A percentile compares a stretch with the other conserved stretches of the same genome.
These are phyloP conservation scores for Camelina sativa DNA, from an alignment of 345 rosid genomes.

Conservation along the genomic window DNA sequence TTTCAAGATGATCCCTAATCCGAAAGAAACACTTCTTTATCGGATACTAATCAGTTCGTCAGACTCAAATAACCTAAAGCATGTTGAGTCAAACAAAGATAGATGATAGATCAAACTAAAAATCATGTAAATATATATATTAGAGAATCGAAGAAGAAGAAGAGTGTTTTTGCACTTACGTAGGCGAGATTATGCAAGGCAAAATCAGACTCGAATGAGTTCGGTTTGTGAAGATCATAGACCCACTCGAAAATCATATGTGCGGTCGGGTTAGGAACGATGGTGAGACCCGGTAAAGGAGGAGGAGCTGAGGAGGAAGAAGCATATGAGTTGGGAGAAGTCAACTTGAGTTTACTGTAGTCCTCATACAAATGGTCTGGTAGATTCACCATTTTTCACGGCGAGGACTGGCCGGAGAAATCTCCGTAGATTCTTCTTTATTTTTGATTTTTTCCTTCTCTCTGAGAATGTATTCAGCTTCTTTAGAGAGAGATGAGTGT, in stretches of 20 bases:
- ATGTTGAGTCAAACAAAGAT: background rate
- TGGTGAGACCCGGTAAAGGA: background rate
- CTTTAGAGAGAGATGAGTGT: background rate
- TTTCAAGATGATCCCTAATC: background rate
- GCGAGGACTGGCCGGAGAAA: background rate
- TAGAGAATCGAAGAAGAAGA: background rate
- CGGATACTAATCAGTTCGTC: constrained; percentile 9
- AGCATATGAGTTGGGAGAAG: background rate
- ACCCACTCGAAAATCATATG: constrained; percentile 33
- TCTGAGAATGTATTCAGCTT: background rate
- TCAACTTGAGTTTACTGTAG: constrained; percentile 2
- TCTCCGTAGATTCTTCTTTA: background rate
- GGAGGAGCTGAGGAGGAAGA: background rate
- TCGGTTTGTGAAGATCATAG: constrained; percentile 28
- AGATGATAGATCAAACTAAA: background rate
- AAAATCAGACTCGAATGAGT: constrained; percentile 15
- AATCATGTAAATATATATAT: background rate
- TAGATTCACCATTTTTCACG: constrained; percentile 23
- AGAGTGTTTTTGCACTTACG: constrained; percentile 22
- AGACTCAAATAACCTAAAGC: background rate
- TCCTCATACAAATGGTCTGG: constrained; percentile 41
- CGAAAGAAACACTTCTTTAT: background rate
- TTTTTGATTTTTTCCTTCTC: background rate
- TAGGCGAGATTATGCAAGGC: constrained; percentile 45
- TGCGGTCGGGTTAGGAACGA: background rate